Conservation (phyloP, 345 rosid genomes). For the Trapa incisa region DNA sequence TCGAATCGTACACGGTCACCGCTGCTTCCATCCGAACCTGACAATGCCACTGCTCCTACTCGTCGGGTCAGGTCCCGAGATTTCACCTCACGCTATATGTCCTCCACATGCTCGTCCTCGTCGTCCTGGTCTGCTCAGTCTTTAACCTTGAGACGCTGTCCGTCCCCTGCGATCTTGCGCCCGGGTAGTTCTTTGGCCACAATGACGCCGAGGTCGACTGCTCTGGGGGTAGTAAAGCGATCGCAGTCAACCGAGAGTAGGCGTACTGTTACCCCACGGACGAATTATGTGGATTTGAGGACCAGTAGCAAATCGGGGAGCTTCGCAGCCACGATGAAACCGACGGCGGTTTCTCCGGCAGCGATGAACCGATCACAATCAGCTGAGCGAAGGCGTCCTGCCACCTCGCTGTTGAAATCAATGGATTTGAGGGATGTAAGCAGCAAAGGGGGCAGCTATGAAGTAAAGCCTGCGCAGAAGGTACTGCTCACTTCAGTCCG, state of each 20-base stretch:
- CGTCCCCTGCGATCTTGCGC: slow-evolving; percentile 50
- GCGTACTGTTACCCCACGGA: slow-evolving; percentile 42
- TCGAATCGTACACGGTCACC: slow-evolving; percentile 39
- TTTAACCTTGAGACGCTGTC: slow-evolving; percentile 34
- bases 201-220: slow-evolving; percentile 16
- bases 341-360: slow-evolving; percentile 23
- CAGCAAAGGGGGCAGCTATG: slow-evolving; percentile 12
- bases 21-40: slow-evolving; percentile 52
- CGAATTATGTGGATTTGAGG: slow-evolving; percentile 28
- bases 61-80: slow-evolving; percentile 61
- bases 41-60: slow-evolving; percentile 35
- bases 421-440: slow-evolving; percentile 24
- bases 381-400: slow-evolving; percentile 52
- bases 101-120: slow-evolving; percentile 18
- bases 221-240: slow-evolving; percentile 33
- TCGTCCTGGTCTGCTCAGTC: slow-evolving; percentile 27
- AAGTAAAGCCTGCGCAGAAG: slow-evolving; percentile 46
- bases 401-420: slow-evolving; percentile 31
- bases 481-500: slow-evolving; percentile 60
- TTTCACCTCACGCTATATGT: slow-evolving; percentile 69
- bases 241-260: slow-evolving; percentile 67
- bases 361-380: slow-evolving; percentile 52
- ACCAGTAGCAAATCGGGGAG: not conserved
- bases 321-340: slow-evolving; percentile 18
- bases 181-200: slow-evolving; percentile 17